A percentile compares a stretch with the other conserved stretches of the same genome.
Conservation (phyloP, 2,329 filamentous ascomycete species). For the Xylariaceae sp. region DNA sequence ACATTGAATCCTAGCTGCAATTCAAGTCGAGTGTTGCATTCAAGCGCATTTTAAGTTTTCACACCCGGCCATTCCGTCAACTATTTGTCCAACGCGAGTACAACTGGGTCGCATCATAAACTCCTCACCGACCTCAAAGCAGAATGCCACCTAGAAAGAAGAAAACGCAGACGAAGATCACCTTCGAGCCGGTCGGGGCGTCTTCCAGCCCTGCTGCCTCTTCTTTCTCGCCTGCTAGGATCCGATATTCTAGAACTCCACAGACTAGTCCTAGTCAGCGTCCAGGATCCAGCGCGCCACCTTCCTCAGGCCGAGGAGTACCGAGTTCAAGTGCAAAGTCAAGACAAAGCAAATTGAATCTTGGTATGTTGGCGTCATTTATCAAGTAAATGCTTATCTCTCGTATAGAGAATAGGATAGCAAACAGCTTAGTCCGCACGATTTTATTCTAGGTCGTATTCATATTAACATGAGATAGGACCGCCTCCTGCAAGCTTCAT, state of each 20-base stretch:
- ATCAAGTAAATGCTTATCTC: too few species aligned
- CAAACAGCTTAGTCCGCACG: too few species aligned
- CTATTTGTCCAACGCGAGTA: too few species aligned
- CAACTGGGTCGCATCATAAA: too few species aligned
- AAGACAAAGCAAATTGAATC: constrained; percentile 17
- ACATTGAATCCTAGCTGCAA: too few species aligned
- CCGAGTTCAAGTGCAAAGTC: constrained; percentile 7
- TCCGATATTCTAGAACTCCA: constrained; percentile 23
- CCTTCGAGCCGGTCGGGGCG: constrained; percentile 27
- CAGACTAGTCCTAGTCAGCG: constrained; percentile 14
- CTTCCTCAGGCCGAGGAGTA: constrained; percentile 1
- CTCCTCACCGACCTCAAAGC: too few species aligned
- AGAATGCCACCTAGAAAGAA: constrained; percentile 21
- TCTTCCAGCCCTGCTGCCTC: constrained; percentile 19
- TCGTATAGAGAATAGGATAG: too few species aligned
- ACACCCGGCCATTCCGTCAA: too few species aligned
- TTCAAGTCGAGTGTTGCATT: too few species aligned
- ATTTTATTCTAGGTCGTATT: background rate
- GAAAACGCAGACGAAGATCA: constrained; percentile 27
- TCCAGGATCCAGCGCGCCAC: constrained; percentile 4
- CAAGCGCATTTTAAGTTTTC: too few species aligned
- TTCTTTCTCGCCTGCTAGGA: constrained; percentile 24
- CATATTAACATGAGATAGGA: constrained; percentile 10
- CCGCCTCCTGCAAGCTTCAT: constrained; percentile 24
- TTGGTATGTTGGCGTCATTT: too few species aligned